Percentiles rank a stretch among this genome's conserved stretches.
phyloP scores from a whole-genome alignment of 371 early-diverging fungal genomes.

The Mortierella sp. region DNA sequence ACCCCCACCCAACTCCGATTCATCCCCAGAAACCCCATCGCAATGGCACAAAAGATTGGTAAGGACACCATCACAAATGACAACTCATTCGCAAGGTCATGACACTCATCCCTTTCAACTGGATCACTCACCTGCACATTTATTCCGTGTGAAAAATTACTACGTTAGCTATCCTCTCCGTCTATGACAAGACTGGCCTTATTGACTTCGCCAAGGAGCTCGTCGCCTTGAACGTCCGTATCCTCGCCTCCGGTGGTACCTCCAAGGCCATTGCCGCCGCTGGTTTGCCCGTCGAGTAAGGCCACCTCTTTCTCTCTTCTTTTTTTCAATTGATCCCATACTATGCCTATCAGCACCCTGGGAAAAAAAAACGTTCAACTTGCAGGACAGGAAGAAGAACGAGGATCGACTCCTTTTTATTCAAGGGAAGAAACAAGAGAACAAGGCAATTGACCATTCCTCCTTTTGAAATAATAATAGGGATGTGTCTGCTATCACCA shows the following conservation, averaged over 20 bases:
- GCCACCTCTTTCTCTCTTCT: not conserved
- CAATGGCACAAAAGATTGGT: conserved; percentile 56
- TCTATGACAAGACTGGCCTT: conserved; percentile 97
- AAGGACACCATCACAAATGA: not conserved
- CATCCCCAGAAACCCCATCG: conserved; percentile 17
- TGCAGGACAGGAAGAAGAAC: conserved; percentile 7
- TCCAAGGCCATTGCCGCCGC: conserved; percentile 90
- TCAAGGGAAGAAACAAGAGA: not conserved
- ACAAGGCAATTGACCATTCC: too few relatives aligned
- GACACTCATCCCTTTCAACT: not conserved
- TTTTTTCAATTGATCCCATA: too few relatives aligned
- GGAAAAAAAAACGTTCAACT: not conserved
- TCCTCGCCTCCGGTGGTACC: conserved; percentile 97
- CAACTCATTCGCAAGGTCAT: not conserved
- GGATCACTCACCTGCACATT: not conserved
- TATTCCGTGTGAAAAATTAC: not conserved
- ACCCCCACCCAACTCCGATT: conserved; percentile 15
- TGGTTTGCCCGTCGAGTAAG: conserved; percentile 90
- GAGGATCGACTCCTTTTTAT: conserved; percentile 15
- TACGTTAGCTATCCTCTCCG: conserved; percentile 89
- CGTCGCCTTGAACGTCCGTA: conserved; percentile 78
- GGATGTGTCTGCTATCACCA: conserved; percentile 97
- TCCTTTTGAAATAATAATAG: conserved; percentile 65
- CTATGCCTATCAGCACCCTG: too few relatives aligned
- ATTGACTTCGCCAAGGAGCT: conserved; percentile 91